Percentiles rank a stretch among this genome's conserved stretches.
phyloP scores from a whole-genome alignment of 2,329 filamentous ascomycete genomes.

The Ceratocystis papillata region DNA sequence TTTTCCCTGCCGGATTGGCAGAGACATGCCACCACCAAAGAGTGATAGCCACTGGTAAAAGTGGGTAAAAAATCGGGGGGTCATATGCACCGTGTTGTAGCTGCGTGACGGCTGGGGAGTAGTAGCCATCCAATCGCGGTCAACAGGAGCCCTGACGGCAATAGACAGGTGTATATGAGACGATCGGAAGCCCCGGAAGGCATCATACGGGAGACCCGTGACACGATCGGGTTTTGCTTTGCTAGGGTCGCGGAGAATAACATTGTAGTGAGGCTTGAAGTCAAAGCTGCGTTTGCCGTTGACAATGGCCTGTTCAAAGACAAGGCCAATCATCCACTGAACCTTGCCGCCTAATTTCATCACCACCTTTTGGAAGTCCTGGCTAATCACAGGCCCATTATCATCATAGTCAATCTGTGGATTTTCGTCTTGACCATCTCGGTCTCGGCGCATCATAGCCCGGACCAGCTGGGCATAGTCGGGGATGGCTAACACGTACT shows the following conservation, averaged over 20 bases:
- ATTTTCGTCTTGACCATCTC: conserved; percentile 41
- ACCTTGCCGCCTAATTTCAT: conserved; percentile 98
- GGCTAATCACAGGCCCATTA: conserved; percentile 29
- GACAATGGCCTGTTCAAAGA: conserved; percentile 77
- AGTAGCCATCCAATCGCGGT: conserved; percentile 73
- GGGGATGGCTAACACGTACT: conserved; percentile 87
- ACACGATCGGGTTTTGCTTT: conserved; percentile 50
- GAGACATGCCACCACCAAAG: conserved; percentile 86
- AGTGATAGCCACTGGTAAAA: conserved; percentile 98
- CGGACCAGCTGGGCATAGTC: conserved; percentile 85
- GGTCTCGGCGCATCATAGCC: conserved; percentile 42
- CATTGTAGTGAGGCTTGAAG: conserved; percentile 86
- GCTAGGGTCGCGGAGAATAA: conserved; percentile 71
- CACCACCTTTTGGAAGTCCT: conserved; percentile 93
- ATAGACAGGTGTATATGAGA: conserved; percentile 94
- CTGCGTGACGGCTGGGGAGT: conserved; percentile 69
- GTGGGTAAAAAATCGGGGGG: conserved; percentile 92
- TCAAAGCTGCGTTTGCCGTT: conserved; percentile 66
- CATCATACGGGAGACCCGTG: conserved; percentile 59
- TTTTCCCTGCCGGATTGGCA: conserved; percentile 83
- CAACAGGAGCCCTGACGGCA: conserved; percentile 74
- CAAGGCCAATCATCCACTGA: conserved; percentile 78
- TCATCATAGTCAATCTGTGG: not conserved
- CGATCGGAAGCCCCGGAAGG: conserved; percentile 93
- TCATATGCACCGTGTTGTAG: conserved; percentile 93